phyloP scores from a whole-genome alignment of 345 rosid genomes.

The Reutealis trisperma region DNA sequence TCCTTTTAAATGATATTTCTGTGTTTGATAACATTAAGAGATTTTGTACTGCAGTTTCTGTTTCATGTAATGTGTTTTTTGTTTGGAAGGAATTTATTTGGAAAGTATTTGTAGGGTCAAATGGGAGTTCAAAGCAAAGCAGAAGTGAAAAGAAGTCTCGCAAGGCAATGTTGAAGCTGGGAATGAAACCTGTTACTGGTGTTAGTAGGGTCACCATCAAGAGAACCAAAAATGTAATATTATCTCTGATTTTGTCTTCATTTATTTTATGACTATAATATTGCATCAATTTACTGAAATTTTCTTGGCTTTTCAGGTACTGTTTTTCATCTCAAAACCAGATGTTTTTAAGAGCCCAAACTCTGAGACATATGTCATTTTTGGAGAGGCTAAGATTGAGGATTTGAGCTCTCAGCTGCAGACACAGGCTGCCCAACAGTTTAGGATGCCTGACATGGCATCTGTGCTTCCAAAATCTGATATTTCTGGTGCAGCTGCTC shows the following conservation, averaged over 20 bases:
- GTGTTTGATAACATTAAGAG: not conserved
- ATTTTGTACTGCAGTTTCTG: not conserved
- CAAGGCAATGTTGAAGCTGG: constrained; percentile 82
- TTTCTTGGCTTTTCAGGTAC: constrained; percentile 46
- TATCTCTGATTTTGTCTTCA: not conserved
- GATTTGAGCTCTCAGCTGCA: constrained; percentile 92
- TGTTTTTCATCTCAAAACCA: constrained; percentile 82
- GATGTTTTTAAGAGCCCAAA: constrained; percentile 89
- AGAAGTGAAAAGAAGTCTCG: constrained; percentile 89
- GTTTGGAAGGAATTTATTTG: constrained; percentile 1
- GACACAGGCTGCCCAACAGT: constrained; percentile 88
- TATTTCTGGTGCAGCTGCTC: constrained; percentile 33
- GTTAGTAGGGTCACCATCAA: constrained; percentile 82
- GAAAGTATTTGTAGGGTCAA: constrained; percentile 49
- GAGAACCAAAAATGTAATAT: constrained; percentile 70
- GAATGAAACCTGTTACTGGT: constrained; percentile 80
- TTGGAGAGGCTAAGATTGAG: constrained; percentile 93
- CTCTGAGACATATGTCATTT: constrained; percentile 80
- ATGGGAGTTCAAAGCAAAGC: constrained; percentile 79
- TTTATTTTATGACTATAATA: constrained; percentile 5
- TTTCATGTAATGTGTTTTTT: not conserved
- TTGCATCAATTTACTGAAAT: not conserved
- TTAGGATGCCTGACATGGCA: constrained; percentile 73
- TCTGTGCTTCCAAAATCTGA: constrained; percentile 62
- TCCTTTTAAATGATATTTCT: not conserved